phyloP scores from a whole-genome alignment of 2,329 filamentous ascomycete genomes.

The Apiospora kogelbergensis region DNA sequence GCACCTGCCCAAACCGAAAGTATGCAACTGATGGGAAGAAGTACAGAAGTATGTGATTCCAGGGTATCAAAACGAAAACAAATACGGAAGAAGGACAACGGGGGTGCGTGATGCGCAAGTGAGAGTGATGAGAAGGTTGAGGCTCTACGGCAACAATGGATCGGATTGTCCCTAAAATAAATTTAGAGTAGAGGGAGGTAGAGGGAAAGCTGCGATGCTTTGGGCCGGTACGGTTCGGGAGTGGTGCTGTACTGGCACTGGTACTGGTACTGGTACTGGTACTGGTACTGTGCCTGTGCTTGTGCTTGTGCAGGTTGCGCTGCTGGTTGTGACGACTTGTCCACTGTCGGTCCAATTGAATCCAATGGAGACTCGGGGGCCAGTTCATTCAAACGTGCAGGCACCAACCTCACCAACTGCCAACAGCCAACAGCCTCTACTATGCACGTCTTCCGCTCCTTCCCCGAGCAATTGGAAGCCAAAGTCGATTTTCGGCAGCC shows the following conservation, averaged over 20 bases:
- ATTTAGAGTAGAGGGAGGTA: neutral
- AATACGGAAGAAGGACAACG: neutral
- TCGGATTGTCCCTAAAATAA: neutral
- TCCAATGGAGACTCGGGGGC: neutral
- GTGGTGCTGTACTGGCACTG: neutral
- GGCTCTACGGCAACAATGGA: constrained; percentile 3
- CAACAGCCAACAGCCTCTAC: neutral
- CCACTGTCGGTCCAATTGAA: neutral
- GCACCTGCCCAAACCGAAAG: neutral
- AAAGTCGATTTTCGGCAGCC: neutral
- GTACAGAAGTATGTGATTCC: constrained; percentile 1
- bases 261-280: neutral
- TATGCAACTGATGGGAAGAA: neutral
- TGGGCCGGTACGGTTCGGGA: neutral
- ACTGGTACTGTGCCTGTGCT: neutral
- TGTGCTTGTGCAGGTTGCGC: neutral
- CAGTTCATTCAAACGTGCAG: neutral
- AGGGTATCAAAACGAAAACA: constrained; percentile 10
- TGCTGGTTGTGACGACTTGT: neutral
- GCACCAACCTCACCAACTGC: neutral
- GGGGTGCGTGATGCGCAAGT: constrained; percentile 5
- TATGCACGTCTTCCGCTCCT: neutral
- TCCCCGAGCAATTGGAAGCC: neutral
- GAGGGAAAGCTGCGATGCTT: neutral
- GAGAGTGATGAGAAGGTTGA: neutral